These are phyloP conservation scores for Aspergillus ostianus DNA, from an alignment of 495 filamentous ascomycete species.

Conservation along the genomic window DNA sequence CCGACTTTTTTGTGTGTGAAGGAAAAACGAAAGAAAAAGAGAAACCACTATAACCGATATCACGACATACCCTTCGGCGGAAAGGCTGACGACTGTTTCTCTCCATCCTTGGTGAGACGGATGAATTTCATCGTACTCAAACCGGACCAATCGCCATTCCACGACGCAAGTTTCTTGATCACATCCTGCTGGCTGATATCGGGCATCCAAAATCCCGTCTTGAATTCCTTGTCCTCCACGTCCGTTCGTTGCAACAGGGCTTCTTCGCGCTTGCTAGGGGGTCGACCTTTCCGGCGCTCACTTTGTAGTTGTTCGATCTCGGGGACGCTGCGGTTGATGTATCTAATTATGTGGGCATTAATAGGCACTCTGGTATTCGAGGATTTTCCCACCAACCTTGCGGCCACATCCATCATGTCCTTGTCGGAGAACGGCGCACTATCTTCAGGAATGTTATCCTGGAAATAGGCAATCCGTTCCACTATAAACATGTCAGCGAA, in stretches of 20 bases:
- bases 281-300: slow-evolving; percentile 76
- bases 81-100: slow-evolving; percentile 57
- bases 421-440: slow-evolving; percentile 53
- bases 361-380: background rate
- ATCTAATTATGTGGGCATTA: slow-evolving; percentile 43
- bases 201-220: slow-evolving; percentile 77
- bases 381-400: slow-evolving; percentile 45
- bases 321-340: slow-evolving; percentile 72
- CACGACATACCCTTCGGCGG: slow-evolving; percentile 64
- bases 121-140: slow-evolving; percentile 61
- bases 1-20: background rate
- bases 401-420: slow-evolving; percentile 61
- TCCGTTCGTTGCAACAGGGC: slow-evolving; percentile 67
- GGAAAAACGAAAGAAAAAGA: background rate
- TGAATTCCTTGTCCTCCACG: slow-evolving; percentile 74
- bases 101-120: slow-evolving; percentile 58
- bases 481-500: slow-evolving; percentile 46
- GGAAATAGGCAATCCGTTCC: slow-evolving; percentile 69
- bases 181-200: slow-evolving; percentile 57
- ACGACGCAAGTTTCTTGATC: slow-evolving; percentile 49
- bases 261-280: slow-evolving; percentile 74
- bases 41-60: slow-evolving; percentile 1
- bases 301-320: slow-evolving; percentile 72
- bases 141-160: slow-evolving; percentile 63
- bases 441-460: slow-evolving; percentile 57